Evolutionary conservation across 495 filamentous ascomycete species (phyloP).

Genomic region (Niebla homalea): DNA sequence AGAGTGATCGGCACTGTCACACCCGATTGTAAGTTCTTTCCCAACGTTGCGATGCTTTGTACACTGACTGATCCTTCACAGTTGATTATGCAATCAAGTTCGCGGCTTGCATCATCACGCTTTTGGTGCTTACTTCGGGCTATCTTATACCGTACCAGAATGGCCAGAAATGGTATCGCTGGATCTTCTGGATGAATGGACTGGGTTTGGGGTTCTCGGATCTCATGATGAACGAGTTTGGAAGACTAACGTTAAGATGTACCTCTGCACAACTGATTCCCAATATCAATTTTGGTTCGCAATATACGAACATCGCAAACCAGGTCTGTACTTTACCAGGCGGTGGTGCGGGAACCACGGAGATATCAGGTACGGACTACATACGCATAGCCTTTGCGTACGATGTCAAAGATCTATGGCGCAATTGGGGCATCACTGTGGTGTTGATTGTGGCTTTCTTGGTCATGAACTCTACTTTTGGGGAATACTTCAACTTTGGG

Average conservation of each 20-base stretch:
- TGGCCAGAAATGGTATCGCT: constrained; percentile 75
- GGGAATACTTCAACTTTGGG: constrained; percentile 61
- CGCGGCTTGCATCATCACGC: constrained; percentile 66
- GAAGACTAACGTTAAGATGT: constrained; percentile 50
- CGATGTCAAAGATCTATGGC: constrained; percentile 50
- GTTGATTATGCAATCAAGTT: constrained; percentile 76
- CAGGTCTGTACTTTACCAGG: constrained; percentile 49
- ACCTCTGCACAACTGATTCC: constrained; percentile 39
- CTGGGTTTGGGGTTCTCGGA: constrained; percentile 78
- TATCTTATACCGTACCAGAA: constrained; percentile 66
- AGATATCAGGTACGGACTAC: constrained; percentile 44
- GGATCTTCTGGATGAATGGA: constrained; percentile 79
- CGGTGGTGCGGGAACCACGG: constrained; percentile 46
- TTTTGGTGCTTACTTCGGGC: constrained; percentile 76
- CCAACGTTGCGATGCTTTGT: no score
- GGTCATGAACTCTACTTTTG: constrained; percentile 50
- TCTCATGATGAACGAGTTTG: constrained; percentile 85
- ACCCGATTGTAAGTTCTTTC: no score
- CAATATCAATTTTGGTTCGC: constrained; percentile 33
- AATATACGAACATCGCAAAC: constrained; percentile 41
- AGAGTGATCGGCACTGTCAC: constrained; percentile 60
- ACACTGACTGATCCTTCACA: constrained; percentile 43
- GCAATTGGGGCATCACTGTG: constrained; percentile 70
- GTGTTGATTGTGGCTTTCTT: constrained; percentile 60
- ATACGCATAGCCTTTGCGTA: constrained; percentile 48